phyloP scores from a whole-genome alignment of 1,139 yeast genomes.

The Lodderomyces metapsilosis region DNA sequence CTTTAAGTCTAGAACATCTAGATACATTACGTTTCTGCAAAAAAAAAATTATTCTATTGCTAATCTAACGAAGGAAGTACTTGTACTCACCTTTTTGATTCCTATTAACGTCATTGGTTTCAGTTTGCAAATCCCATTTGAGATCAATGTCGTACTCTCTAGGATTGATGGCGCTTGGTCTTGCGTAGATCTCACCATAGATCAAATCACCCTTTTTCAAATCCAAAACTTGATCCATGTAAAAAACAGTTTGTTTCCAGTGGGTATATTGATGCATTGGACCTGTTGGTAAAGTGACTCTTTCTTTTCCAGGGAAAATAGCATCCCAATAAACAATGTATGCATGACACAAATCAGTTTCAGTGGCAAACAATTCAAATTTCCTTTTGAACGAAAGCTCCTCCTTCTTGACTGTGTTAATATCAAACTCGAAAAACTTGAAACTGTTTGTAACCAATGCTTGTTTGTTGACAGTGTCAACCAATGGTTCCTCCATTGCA shows the following conservation, averaged over 20 bases:
- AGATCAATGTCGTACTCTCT: constrained; percentile 79
- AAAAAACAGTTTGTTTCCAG: constrained; percentile 98
- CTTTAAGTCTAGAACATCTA: neutral
- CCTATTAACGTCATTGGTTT: constrained; percentile 52
- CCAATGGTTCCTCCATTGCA: constrained; percentile 92
- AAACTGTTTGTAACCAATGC: constrained; percentile 73
- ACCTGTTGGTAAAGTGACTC: constrained; percentile 72
- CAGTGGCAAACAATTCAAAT: constrained; percentile 69
- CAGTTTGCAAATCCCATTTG: constrained; percentile 57
- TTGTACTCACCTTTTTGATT: constrained; percentile 55
- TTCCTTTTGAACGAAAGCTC: constrained; percentile 72
- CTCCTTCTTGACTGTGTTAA: constrained; percentile 82
- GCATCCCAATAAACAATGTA: constrained; percentile 94
- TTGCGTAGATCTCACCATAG: constrained; percentile 67
- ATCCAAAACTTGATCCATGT: constrained; percentile 78
- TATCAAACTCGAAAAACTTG: constrained; percentile 77
- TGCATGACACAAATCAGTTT: constrained; percentile 85
- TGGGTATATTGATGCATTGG: constrained; percentile 82
- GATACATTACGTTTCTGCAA: too few species aligned
- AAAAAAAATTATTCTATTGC: too few species aligned
- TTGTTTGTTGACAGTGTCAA: constrained; percentile 83
- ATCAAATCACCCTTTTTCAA: constrained; percentile 75
- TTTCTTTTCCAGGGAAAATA: constrained; percentile 68
- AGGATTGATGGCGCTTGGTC: constrained; percentile 77
- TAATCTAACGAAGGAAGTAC: constrained; percentile 58